These are phyloP conservation scores for Dactylellina parvicollis DNA, from an alignment of 2,329 filamentous ascomycete species.

Conservation along the genomic window DNA sequence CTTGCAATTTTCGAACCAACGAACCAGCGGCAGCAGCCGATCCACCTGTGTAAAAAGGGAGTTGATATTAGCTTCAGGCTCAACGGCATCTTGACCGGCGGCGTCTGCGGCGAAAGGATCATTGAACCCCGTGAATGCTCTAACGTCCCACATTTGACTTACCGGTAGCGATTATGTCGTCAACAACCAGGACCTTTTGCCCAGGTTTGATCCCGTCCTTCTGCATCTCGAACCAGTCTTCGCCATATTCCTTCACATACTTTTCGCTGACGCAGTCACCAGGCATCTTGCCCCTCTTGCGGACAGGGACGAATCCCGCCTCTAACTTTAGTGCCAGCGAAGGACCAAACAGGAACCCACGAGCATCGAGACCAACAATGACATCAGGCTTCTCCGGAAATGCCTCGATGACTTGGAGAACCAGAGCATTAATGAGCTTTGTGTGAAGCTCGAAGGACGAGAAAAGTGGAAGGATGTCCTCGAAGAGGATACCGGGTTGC, in stretches of 20 bases:
- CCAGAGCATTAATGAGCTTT: conserved; percentile 81
- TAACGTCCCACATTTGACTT: conserved; percentile 62
- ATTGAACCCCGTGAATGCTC: background rate
- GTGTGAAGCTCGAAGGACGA: conserved; percentile 77
- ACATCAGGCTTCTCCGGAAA: conserved; percentile 77
- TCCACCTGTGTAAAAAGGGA: conserved; percentile 31
- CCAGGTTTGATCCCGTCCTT: conserved; percentile 81
- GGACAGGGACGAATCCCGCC: conserved; percentile 88
- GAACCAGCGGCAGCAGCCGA: conserved; percentile 46
- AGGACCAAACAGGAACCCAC: conserved; percentile 95
- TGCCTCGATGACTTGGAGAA: conserved; percentile 77
- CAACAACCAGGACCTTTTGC: conserved; percentile 90
- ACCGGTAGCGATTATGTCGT: conserved; percentile 99
- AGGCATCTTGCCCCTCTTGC: conserved; percentile 95
- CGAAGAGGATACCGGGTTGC: conserved; percentile 89
- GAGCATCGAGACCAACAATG: conserved; percentile 89
- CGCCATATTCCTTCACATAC: conserved; percentile 95
- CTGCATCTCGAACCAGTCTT: conserved; percentile 97
- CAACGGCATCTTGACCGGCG: conserved; percentile 29
- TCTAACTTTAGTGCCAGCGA: conserved; percentile 83
- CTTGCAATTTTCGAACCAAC: conserved; percentile 73
- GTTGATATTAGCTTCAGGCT: background rate
- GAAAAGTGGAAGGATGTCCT: conserved; percentile 98
- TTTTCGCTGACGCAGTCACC: conserved; percentile 84
- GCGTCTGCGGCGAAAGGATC: background rate